phyloP scores from a whole-genome alignment of 2,329 filamentous ascomycete species.

The Aureobasidium mangrovei region DNA sequence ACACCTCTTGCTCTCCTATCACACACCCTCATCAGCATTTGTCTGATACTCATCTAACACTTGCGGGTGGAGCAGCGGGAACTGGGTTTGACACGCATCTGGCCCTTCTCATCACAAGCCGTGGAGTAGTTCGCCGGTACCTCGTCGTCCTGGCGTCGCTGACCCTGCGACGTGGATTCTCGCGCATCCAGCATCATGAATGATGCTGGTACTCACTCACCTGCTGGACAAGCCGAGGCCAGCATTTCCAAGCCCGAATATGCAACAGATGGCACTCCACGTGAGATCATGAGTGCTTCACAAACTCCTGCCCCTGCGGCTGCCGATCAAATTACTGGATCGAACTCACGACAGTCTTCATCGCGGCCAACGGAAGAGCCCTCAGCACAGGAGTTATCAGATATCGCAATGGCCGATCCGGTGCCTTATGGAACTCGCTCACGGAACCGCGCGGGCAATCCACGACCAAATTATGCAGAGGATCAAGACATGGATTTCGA shows the following conservation, averaged over 20 bases:
- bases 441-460: slow-evolving; percentile 71
- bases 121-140: slow-evolving; percentile 3
- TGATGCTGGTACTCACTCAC: slow-evolving; percentile 3
- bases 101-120: background rate
- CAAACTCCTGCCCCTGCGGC: slow-evolving; percentile 3
- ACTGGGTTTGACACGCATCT: background rate
- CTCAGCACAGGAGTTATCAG: slow-evolving; percentile 12
- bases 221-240: background rate
- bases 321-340: background rate
- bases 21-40: background rate
- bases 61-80: background rate
- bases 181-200: slow-evolving; percentile 10
- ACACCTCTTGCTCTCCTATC: background rate
- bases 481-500: slow-evolving; percentile 79
- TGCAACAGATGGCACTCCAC: background rate
- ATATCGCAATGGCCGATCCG: slow-evolving; percentile 29
- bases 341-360: slow-evolving; percentile 11
- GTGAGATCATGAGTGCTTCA: slow-evolving; percentile 10
- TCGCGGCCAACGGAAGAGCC: background rate
- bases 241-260: background rate
- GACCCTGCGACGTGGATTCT: slow-evolving; percentile 4
- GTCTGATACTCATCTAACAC: background rate
- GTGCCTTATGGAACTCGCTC: slow-evolving; percentile 87
- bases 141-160: slow-evolving; percentile 3
- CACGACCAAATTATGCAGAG: slow-evolving; percentile 91